Conservation (phyloP, 345 rosid species). For the Salix brachista region DNA sequence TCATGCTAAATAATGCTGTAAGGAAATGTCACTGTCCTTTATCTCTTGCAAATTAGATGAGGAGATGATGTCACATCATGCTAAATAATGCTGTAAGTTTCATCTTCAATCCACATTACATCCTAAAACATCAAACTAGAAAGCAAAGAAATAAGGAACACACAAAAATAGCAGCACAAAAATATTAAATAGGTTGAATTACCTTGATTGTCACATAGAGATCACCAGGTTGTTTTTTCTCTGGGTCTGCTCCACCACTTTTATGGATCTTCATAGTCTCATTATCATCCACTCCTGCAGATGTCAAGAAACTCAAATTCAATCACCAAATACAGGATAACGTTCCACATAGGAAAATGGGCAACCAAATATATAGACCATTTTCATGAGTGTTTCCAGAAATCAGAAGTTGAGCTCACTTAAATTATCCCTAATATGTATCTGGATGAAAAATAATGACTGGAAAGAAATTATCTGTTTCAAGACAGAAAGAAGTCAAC, state of each 20-base stretch:
- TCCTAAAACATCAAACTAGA: neutral
- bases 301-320: conserved; percentile 1
- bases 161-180: neutral
- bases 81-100: neutral
- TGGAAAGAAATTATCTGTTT: neutral
- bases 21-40: neutral
- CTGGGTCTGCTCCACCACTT: conserved; percentile 96
- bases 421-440: neutral
- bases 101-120: neutral
- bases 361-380: neutral
- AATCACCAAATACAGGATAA: neutral
- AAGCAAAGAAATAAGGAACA: neutral
- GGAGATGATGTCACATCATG: neutral
- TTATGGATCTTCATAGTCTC: conserved; percentile 71
- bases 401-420: neutral
- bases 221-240: conserved; percentile 92
- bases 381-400: neutral
- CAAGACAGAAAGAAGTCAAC: neutral
- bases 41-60: neutral
- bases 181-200: conserved; percentile 6
- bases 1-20: neutral
- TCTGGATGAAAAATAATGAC: neutral
- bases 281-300: conserved; percentile 73
- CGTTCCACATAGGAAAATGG: neutral
- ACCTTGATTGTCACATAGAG: conserved; percentile 81